Conservation (phyloP, 1,284 basidiomycete genomes). For the Tylopilus orsonianus region DNA sequence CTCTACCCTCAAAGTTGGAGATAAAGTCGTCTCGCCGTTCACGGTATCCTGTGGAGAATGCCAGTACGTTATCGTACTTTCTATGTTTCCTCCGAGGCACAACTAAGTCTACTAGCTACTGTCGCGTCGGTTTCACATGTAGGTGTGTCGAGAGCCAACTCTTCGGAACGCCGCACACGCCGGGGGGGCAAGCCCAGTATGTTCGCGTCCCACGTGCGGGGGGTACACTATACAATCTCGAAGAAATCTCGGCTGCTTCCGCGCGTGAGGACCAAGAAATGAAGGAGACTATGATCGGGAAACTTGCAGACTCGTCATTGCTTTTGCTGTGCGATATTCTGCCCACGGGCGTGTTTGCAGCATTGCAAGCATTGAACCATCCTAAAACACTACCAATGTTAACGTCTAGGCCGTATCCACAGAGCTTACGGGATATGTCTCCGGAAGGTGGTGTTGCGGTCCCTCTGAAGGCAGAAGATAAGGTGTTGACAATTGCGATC, state of each 20-base stretch:
- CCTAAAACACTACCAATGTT: slow-evolving; percentile 63
- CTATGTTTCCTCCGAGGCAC: background rate
- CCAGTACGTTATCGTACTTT: slow-evolving; percentile 52
- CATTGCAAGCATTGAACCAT: slow-evolving; percentile 69
- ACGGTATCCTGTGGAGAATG: slow-evolving; percentile 82
- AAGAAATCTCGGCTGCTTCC: slow-evolving; percentile 41
- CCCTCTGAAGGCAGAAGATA: slow-evolving; percentile 44
- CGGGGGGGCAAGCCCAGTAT: slow-evolving; percentile 88
- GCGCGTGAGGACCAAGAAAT: slow-evolving; percentile 33
- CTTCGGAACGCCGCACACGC: slow-evolving; percentile 72
- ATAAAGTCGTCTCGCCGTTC: slow-evolving; percentile 87
- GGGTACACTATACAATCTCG: slow-evolving; percentile 73
- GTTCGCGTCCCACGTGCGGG: slow-evolving; percentile 79
- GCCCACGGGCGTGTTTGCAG: slow-evolving; percentile 77
- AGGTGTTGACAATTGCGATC: slow-evolving; percentile 56
- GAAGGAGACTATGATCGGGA: slow-evolving; percentile 37
- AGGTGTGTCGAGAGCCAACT: slow-evolving; percentile 68
- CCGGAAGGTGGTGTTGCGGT: slow-evolving; percentile 21
- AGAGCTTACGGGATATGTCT: slow-evolving; percentile 33
- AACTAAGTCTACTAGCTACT: slow-evolving; percentile 49
- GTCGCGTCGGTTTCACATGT: slow-evolving; percentile 73
- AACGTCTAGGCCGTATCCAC: slow-evolving; percentile 57
- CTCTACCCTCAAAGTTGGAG: slow-evolving; percentile 69
- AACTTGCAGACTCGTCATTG: slow-evolving; percentile 58
- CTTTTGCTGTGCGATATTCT: slow-evolving; percentile 81